A percentile compares a stretch with the other conserved stretches of the same genome.
Conservation (phyloP, 2,329 filamentous ascomycete genomes). For the Neonectria ditissima region DNA sequence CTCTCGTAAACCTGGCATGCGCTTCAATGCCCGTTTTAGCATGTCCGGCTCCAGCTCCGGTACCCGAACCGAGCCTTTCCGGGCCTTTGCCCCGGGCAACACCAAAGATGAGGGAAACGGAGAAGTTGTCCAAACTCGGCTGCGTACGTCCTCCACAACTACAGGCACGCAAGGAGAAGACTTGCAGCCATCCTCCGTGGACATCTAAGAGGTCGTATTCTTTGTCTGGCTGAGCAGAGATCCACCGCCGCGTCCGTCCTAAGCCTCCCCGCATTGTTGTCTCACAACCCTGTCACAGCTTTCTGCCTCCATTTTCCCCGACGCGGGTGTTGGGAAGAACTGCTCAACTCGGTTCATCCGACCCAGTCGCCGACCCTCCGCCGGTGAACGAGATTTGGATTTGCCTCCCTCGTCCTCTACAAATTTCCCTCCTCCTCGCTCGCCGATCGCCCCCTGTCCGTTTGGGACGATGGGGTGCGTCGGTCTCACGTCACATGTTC, state of each 20-base stretch:
- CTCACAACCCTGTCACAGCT: background rate
- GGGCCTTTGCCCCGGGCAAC: constrained; percentile 31
- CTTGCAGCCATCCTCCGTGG: background rate
- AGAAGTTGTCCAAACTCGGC: constrained; percentile 3
- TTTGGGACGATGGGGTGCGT: constrained; percentile 31
- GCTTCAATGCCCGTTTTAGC: background rate
- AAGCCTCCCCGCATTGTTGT: background rate
- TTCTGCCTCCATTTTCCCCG: constrained; percentile 6
- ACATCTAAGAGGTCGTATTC: too few species aligned
- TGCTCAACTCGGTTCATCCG: background rate
- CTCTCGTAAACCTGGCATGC: background rate
- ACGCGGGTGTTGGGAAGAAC: background rate
- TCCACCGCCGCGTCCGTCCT: background rate
- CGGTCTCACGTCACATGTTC: constrained; percentile 37
- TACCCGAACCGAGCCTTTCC: constrained; percentile 44
- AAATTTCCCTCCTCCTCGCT: background rate
- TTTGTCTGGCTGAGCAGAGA: too few species aligned
- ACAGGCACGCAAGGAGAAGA: background rate
- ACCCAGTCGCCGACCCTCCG: constrained; percentile 4
- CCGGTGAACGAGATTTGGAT: constrained; percentile 8
- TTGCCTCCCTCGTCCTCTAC: background rate
- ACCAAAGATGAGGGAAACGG: constrained; percentile 25
- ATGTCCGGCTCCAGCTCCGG: constrained; percentile 34
- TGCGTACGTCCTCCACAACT: constrained; percentile 13
- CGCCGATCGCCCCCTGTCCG: background rate